Base-by-base conservation (phyloP, 2,329 filamentous ascomycete species). In the Fusarium mundagurra region DNA sequence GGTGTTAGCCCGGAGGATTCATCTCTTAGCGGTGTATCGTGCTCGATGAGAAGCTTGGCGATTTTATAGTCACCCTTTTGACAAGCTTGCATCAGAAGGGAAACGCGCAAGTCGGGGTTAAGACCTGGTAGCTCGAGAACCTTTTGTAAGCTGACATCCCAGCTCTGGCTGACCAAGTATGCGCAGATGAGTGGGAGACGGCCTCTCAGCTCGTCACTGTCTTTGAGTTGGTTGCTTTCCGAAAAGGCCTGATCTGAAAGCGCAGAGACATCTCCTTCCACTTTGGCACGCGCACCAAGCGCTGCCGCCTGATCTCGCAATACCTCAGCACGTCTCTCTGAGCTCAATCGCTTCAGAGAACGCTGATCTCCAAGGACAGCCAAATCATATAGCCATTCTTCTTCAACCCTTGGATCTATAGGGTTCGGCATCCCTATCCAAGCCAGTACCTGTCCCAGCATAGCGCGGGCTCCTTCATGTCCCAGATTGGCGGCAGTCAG, bases 71-170 rank as follows among this genome's bases (percentile, higher is more conserved):
- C 48, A 27, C 48, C 31, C 8, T 7, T 9, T 4, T 24, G 31
- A 8, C 48, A 53, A 3, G 48, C 48, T 14, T 20, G n/a, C 31
- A 53, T 48, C n/a, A 53, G n/a, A 36, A 53, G 48, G 20, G 16
- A 53, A 53, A 8, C 4, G 16, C n/a, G 10, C 11, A 53, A 27
- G 17, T 20, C 12, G 6, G n/a, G 5, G 9, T 8, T 13, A 17
- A 53, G 12, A 5, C n/a, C n/a, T 0, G 31, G n/a, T 27, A 36
- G 1, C 3, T 8, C 5, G 2, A 31, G 27, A 16, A 31, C 1
- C 6, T 31, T 48, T 31, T 6, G 14, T 6, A 48, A 17, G 20
- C 45, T 48, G 14, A 48, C 0, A n/a, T 48, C 5, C 45, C 20
- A 53, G 31, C 48, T 53, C 31, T 36, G 6, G 8, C 13, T 14